phyloP scores from a whole-genome alignment of 1,284 basidiomycete genomes.

The Cryptococcus hybrid region DNA sequence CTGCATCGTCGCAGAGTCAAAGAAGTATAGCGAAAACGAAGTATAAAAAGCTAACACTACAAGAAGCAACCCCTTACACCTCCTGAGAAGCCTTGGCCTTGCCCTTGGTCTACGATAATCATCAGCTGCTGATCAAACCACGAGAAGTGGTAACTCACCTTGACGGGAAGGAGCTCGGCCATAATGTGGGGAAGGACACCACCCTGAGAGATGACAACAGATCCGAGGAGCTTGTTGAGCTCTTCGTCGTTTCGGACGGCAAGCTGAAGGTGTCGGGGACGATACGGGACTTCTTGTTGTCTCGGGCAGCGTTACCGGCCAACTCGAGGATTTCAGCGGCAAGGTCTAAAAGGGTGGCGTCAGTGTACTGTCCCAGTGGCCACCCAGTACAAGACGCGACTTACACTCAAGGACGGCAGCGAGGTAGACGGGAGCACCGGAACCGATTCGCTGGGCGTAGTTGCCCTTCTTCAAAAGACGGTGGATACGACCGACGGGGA shows the following conservation, averaged over 20 bases:
- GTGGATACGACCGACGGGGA: constrained; percentile 86
- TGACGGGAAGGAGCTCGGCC: constrained; percentile 66
- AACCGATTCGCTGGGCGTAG: constrained; percentile 69
- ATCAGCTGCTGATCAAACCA: neutral
- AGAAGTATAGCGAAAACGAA: constrained; percentile 26
- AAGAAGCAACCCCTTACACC: constrained; percentile 29
- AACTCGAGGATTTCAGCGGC: constrained; percentile 85
- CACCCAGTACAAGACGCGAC: constrained; percentile 10
- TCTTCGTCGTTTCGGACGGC: constrained; percentile 87
- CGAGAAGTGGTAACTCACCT: constrained; percentile 42
- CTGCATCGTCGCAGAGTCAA: constrained; percentile 27
- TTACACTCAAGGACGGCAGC: constrained; percentile 59
- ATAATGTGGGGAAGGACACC: constrained; percentile 78
- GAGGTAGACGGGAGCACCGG: constrained; percentile 66
- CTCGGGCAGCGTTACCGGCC: constrained; percentile 70
- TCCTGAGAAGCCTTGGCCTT: constrained; percentile 45
- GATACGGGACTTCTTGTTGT: constrained; percentile 74
- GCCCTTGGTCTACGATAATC: constrained; percentile 30
- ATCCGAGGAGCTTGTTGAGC: constrained; percentile 59
- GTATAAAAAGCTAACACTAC: constrained; percentile 9
- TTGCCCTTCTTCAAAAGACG: constrained; percentile 82
- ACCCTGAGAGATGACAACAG: constrained; percentile 86
- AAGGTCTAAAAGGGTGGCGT: constrained; percentile 53
- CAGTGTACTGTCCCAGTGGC: constrained; percentile 7
- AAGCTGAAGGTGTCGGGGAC: constrained; percentile 83